Evolutionary conservation across 305 asterid genomes (phyloP).

Genomic region (Fraxinus floribunda): DNA sequence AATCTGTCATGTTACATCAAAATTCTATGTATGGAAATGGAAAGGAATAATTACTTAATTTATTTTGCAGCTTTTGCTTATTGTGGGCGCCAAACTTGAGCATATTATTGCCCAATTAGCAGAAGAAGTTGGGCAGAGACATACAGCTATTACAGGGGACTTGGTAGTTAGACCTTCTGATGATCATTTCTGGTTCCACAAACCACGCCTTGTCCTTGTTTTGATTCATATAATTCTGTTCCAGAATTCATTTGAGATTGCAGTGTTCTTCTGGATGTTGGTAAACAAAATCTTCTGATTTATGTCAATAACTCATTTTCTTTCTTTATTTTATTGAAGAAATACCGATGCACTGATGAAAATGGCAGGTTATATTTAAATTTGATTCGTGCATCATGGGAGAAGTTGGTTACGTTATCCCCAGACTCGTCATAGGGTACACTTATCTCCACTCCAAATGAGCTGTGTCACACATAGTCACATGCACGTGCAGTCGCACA

Average conservation of each 20-base stretch:
- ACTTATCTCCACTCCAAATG: neutral
- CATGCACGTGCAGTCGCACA: neutral
- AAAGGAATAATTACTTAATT: neutral
- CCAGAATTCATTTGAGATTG: slow-evolving; percentile 74
- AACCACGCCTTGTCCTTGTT: slow-evolving; percentile 55
- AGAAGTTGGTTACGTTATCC: slow-evolving; percentile 43
- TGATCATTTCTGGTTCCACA: slow-evolving; percentile 67
- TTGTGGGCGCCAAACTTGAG: slow-evolving; percentile 70
- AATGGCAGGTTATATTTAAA: slow-evolving; percentile 42
- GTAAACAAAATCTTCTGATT: slow-evolving; percentile 29
- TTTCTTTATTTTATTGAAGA: neutral
- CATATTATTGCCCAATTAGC: slow-evolving; percentile 65
- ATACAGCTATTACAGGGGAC: slow-evolving; percentile 49
- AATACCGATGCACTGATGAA: neutral
- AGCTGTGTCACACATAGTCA: neutral
- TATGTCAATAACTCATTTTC: neutral
- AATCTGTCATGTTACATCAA: neutral
- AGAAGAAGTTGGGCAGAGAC: slow-evolving; percentile 55
- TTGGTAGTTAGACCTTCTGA: slow-evolving; percentile 62
- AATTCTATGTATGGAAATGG: neutral
- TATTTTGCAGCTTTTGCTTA: slow-evolving; percentile 55
- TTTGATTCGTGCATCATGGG: slow-evolving; percentile 83
- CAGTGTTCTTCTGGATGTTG: slow-evolving; percentile 73
- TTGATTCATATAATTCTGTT: slow-evolving; percentile 57
- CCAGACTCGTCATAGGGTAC: slow-evolving; percentile 68